Conservation (phyloP, 345 rosid genomes). For the Eucalyptus erythrocorys region DNA sequence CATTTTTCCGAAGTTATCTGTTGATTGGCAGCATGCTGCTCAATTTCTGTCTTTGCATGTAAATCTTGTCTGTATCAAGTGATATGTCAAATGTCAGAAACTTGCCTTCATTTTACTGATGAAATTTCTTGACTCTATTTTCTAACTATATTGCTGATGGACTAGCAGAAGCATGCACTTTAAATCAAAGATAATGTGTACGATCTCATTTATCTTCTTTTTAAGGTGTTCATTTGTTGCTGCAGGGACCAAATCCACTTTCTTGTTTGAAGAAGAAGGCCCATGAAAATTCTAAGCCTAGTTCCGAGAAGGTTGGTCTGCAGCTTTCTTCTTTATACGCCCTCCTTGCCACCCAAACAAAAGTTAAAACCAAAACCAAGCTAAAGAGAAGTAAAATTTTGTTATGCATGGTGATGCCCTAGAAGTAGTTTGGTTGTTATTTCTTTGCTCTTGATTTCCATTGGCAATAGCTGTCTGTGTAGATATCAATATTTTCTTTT, state of each 20-base stretch:
- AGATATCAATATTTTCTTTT: background rate
- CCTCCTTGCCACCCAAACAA: background rate
- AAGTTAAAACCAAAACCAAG: background rate
- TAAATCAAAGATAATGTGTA: background rate
- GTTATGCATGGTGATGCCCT: background rate
- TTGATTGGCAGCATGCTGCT: background rate
- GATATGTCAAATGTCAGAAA: background rate
- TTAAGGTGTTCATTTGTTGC: background rate
- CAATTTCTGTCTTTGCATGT: background rate
- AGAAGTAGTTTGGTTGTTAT: background rate
- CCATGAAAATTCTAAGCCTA: constrained; percentile 9
- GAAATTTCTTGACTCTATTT: background rate
- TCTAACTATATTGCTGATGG: background rate
- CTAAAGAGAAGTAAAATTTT: background rate
- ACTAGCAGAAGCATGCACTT: background rate
- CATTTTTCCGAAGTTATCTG: background rate
- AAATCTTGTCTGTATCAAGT: background rate
- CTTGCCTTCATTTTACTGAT: background rate
- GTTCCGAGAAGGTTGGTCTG: constrained; percentile 24
- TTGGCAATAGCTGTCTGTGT: background rate
- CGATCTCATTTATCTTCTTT: background rate
- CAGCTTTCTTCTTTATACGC: background rate
- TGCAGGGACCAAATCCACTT: constrained; percentile 87
- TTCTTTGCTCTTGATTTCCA: background rate
- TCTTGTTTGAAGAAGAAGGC: constrained; percentile 68